Evolutionary conservation across 2,329 filamentous ascomycete genomes (phyloP), one percentile per base, ranked within the genome.

Genomic region (Kalmusia sp.): DNA sequence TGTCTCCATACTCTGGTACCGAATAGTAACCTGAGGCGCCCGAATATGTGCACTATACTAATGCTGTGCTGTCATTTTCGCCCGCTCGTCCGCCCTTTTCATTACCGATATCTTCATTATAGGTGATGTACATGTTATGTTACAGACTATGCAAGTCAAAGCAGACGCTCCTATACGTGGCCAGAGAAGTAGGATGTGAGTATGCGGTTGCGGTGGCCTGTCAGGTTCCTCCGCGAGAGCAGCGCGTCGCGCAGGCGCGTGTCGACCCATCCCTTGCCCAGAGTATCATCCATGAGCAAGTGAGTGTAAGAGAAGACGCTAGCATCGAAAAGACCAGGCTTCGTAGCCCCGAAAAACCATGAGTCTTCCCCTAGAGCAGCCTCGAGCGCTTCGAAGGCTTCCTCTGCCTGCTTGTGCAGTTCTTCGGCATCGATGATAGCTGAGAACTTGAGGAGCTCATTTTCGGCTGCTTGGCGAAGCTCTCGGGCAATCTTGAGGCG

Each of bases 261-360:
- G 51, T 90, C 85, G 53, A 77, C 79, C 90, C 90, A 93, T 8
- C 68, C 70, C 14, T 69, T 68, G 1, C 76, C 79, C 59, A 92
- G 66, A 2, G 65, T 67, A 28, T 86, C 81, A 54, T 90, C 86
- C 46, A 96, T 76, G 47, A 98, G 79, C 45, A 96, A 78, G 72
- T 96, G 86, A 0, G 91, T 93, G 74, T 97, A 99, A 3, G 92
- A 87, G 76, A 97, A 98, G 2, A 98, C 85, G 49, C 86, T 87
- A 6, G 93, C 93, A 75, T 99, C 95, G 63, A 98, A 93, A 21
- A 93, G 69, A 0, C 87, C 86, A 0, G 93, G 91, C 14, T 74
- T 70, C 25, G 73, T 45, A 52, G 72, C 69, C 4, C 78, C 81
- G 65, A 88, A 89, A 71, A 89, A 90, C 79, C 86, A 88, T 15